Percentiles rank a stretch among this genome's conserved stretches.
phyloP scores from a whole-genome alignment of 2,329 filamentous ascomycete genomes.

The Aspergillus alliaceus region DNA sequence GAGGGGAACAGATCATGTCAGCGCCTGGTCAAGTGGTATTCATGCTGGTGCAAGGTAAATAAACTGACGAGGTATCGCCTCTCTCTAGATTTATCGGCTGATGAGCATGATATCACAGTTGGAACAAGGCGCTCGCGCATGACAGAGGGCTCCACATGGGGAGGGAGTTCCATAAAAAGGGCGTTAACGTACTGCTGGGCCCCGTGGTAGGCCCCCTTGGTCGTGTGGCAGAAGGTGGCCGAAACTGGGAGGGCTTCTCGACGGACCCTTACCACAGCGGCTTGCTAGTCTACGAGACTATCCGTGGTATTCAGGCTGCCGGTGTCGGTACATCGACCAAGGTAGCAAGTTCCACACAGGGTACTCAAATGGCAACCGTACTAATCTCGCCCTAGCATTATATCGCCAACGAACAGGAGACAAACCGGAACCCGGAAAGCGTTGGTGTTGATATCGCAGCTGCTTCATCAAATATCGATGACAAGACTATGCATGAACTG shows the following conservation, averaged over 20 bases:
- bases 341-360: conserved; percentile 5
- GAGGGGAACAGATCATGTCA: conserved; percentile 33
- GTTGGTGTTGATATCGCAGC: conserved; percentile 33
- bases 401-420: conserved; percentile 62
- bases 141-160: conserved; percentile 33
- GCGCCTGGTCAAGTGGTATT: conserved; percentile 23
- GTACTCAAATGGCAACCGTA: neutral
- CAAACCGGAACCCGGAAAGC: conserved; percentile 21
- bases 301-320: conserved; percentile 46
- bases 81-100: no score
- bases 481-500: conserved; percentile 64
- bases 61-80: no score
- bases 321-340: conserved; percentile 43
- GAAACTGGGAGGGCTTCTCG: conserved; percentile 53
- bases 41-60: conserved; percentile 30
- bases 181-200: conserved; percentile 44
- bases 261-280: conserved; percentile 51
- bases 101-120: conserved; percentile 19
- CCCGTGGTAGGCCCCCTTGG: conserved; percentile 44
- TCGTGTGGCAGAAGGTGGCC: conserved; percentile 34
- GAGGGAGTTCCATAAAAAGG: conserved; percentile 42
- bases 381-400: conserved; percentile 48
- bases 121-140: conserved; percentile 38
- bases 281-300: conserved; percentile 43
- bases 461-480: conserved; percentile 63